phyloP scores from a whole-genome alignment of 2,329 filamentous ascomycete species.

The Fusarium nematophilum region DNA sequence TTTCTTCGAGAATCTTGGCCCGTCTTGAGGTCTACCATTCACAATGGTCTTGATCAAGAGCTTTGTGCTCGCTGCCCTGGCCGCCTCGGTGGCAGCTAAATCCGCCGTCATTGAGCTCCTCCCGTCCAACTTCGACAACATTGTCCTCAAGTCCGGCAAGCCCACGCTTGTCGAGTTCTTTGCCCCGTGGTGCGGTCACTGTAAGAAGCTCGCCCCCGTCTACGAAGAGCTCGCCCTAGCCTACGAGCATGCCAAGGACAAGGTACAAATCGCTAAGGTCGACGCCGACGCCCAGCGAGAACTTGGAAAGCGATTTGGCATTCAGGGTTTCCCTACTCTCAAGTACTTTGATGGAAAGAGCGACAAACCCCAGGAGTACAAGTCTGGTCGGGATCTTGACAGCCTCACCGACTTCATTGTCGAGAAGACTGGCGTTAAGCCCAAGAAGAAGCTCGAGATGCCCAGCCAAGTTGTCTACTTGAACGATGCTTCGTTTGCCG shows the following conservation, averaged over 20 bases:
- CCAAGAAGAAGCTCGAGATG: slow-evolving; percentile 78
- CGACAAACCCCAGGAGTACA: slow-evolving; percentile 86
- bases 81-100: slow-evolving; percentile 70
- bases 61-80: slow-evolving; percentile 67
- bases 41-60: slow-evolving; percentile 70
- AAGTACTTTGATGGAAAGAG: slow-evolving; percentile 99
- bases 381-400: slow-evolving; percentile 87
- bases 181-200: slow-evolving; percentile 98
- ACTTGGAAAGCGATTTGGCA: slow-evolving; percentile 85
- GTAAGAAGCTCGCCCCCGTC: slow-evolving; percentile 94
- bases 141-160: slow-evolving; percentile 92
- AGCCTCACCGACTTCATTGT: slow-evolving; percentile 82
- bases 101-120: slow-evolving; percentile 91
- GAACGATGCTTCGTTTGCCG: slow-evolving; percentile 81
- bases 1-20: background rate
- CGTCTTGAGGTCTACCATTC: slow-evolving; percentile 29
- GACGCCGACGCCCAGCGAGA: slow-evolving; percentile 91
- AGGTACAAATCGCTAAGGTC: slow-evolving; percentile 92
- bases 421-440: slow-evolving; percentile 87
- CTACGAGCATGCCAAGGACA: slow-evolving; percentile 77
- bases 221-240: slow-evolving; percentile 88
- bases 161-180: slow-evolving; percentile 98
- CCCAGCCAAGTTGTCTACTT: slow-evolving; percentile 83
- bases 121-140: slow-evolving; percentile 89
- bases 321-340: slow-evolving; percentile 95